Evolutionary conservation across 1,139 yeast species (phyloP), one percentile per base, ranked within the genome.

Genomic region (Kodamaea sp.): DNA sequence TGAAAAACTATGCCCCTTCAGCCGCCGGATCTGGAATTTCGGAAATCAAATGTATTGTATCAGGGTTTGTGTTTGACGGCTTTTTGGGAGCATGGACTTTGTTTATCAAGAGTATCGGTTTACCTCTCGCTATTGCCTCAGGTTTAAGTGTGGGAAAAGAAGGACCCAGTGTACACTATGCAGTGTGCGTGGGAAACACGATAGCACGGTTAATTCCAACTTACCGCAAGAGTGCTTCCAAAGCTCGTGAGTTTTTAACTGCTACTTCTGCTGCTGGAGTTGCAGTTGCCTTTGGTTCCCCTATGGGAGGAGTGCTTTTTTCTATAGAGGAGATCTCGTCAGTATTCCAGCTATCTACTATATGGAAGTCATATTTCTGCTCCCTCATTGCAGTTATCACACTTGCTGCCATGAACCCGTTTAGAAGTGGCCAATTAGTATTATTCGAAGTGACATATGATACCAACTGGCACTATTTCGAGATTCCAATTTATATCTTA

Each of bases 21-120:
- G 98, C 98, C 1, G 95, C 98, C 1, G 98, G 98, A 0, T 86
- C 96, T 3, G 98, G 98, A 0, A 94, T 94, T 31, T 84, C 97
- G 4, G 99, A 94, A 57, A 92, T 94, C 57, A 94, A 94, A 59
- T 86, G 95, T 55, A 89, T 94, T 45, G 89, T 92, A 2, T 83
- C 95, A 0, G 99, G 99, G 0, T 94, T 90, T 55, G 79, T 77
- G 15, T 75, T 86, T 70, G 76, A 78, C 22, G 89, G 87, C 4
- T 94, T 90, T 50, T 69, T 92, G 35, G 86, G 83, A 14, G 73
- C 82, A 61, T 68, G 76, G 57, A 89, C 97, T 0, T 65, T 92
- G 20, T 49, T 78, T 1, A 79, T 89, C 36, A 94, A 94, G 50
- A 76, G 89, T 35, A 56, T 88, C 5, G 87, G 95, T 0, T 65